A percentile compares a stretch with the other conserved stretches of the same genome.
Conservation (phyloP, 495 filamentous ascomycete species). For the Parathielavia hyrcaniae region DNA sequence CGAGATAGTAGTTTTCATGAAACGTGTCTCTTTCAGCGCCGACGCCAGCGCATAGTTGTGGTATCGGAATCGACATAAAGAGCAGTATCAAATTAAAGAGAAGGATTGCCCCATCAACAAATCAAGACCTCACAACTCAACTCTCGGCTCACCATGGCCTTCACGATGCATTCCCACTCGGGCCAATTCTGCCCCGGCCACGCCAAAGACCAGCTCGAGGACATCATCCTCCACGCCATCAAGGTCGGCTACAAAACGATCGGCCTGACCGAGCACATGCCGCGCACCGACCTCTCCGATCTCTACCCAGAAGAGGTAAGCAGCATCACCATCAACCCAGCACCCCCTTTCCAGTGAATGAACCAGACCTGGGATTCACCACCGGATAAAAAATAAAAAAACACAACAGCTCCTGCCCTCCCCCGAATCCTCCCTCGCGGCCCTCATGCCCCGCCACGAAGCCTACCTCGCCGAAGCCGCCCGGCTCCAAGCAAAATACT, state of each 20-base stretch:
- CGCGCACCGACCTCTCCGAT: slow-evolving; percentile 63
- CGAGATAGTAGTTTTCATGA: too few species aligned
- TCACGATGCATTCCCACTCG: slow-evolving; percentile 97
- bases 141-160: slow-evolving; percentile 59
- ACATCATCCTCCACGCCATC: slow-evolving; percentile 76
- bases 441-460: slow-evolving; percentile 52
- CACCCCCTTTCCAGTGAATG: slow-evolving; percentile 8
- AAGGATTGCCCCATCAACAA: not conserved
- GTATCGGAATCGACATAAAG: too few species aligned
- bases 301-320: slow-evolving; percentile 90
- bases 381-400: too few species aligned
- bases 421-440: slow-evolving; percentile 35
- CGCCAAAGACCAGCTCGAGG: slow-evolving; percentile 75
- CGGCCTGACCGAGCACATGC: slow-evolving; percentile 96
- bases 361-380: too few species aligned
- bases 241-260: slow-evolving; percentile 69
- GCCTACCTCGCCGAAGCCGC: slow-evolving; percentile 65
- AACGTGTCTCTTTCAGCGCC: too few species aligned
- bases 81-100: not conserved
- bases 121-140: not conserved
- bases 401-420: slow-evolving; percentile 30
- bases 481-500: slow-evolving; percentile 65
- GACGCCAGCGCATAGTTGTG: too few species aligned
- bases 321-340: not conserved
- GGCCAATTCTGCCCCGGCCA: slow-evolving; percentile 93